Percentiles rank a stretch among this genome's conserved stretches.
Conservation (phyloP, 108 stramenopile genomes). For the Fragilariopsis cylindrus region DNA sequence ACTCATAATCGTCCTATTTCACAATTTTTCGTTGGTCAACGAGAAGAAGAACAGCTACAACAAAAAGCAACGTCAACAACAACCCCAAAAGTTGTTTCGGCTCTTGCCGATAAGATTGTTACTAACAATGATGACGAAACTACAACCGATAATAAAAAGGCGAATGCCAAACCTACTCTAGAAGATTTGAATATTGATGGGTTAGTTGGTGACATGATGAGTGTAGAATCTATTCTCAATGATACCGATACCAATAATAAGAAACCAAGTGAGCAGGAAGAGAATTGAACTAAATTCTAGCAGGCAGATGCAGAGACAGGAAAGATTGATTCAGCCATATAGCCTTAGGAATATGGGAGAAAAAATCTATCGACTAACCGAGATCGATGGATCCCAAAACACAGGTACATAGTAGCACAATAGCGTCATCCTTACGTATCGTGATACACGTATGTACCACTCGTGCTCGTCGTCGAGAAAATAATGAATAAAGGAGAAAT, state of each 20-base stretch:
- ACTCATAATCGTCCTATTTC: conserved; percentile 3
- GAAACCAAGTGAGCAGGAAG: neutral
- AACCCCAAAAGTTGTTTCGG: conserved; percentile 36
- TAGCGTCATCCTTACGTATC: no score
- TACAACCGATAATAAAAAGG: neutral
- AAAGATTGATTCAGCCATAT: no score
- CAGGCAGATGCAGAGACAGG: no score
- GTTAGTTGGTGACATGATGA: conserved; percentile 15
- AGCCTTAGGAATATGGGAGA: no score
- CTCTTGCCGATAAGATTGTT: conserved; percentile 63
- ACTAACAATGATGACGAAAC: conserved; percentile 33
- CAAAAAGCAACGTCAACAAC: conserved; percentile 23
- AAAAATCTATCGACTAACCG: no score
- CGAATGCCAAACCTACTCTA: conserved; percentile 10
- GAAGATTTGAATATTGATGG: conserved; percentile 26
- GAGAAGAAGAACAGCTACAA: neutral
- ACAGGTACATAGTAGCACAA: no score
- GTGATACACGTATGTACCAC: no score
- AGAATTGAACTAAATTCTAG: no score
- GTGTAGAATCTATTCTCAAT: conserved; percentile 14
- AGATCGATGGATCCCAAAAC: no score
- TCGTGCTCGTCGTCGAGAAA: no score
- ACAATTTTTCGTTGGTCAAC: conserved; percentile 2
- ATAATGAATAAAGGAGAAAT: no score
- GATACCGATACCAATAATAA: neutral